Conservation (phyloP, 169 alveolate genomes). For the Toxoplasma gondii region DNA sequence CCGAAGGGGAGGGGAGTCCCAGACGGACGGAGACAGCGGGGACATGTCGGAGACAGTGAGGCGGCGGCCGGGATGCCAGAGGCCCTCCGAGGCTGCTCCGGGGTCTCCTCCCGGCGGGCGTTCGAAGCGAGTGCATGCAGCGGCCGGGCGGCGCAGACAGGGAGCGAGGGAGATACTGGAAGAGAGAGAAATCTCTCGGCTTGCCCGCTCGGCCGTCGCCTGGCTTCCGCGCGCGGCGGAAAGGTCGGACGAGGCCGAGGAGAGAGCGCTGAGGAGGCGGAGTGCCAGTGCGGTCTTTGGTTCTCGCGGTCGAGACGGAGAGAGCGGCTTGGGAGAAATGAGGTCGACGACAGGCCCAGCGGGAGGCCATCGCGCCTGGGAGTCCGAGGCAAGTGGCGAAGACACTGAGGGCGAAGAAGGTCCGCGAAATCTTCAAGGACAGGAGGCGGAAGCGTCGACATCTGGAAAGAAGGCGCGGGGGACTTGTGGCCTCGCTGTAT, state of each 20-base stretch:
- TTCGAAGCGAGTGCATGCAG: neutral
- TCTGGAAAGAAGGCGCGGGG: neutral
- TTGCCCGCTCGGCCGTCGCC: no score
- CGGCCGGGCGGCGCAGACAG: neutral
- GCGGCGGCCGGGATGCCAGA: neutral
- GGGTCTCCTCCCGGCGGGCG: neutral
- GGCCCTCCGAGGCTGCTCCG: neutral
- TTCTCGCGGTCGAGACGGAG: neutral
- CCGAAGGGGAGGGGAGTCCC: no score
- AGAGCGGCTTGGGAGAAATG: no score
- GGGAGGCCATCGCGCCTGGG: neutral
- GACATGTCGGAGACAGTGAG: neutral
- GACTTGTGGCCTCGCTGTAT: neutral
- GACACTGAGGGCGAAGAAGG: neutral
- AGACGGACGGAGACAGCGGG: neutral
- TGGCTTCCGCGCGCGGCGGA: neutral
- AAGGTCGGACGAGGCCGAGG: neutral
- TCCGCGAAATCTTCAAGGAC: no score
- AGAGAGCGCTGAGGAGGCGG: neutral
- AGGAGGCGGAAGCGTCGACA: no score
- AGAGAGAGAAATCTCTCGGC: no score
- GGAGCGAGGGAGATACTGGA: neutral
- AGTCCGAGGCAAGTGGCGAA: neutral
- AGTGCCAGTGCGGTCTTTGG: neutral
- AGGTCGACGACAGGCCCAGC: no score